Percentiles rank a stretch among this genome's conserved stretches.
Conservation (phyloP, 805 yeast genomes). For the Sungouiella blattae region DNA sequence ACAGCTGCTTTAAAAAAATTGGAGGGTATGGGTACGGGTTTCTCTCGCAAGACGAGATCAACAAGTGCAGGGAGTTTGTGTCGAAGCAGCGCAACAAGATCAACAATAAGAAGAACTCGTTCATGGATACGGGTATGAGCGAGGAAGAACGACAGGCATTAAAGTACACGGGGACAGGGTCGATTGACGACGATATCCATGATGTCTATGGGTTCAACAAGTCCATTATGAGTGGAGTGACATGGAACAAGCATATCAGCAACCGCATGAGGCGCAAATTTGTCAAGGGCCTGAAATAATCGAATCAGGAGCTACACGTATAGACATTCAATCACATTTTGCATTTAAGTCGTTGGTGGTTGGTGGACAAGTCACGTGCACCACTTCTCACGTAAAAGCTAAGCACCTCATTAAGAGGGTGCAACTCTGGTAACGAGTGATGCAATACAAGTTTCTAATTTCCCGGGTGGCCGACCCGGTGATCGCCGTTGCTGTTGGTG, state of each 20-base stretch:
- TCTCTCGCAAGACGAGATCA: conserved; percentile 77
- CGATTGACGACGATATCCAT: conserved; percentile 27
- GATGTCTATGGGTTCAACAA: conserved; percentile 44
- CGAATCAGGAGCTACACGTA: too few species aligned
- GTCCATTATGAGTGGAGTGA: conserved; percentile 51
- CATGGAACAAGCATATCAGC: conserved; percentile 60
- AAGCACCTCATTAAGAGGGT: too few species aligned
- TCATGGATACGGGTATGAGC: conserved; percentile 32
- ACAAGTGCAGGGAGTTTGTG: conserved; percentile 75
- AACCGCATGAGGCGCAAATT: conserved; percentile 46
- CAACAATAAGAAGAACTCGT: conserved; percentile 23
- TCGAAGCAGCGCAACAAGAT: conserved; percentile 52
- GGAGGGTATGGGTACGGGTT: conserved; percentile 65
- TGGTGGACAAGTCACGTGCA: too few species aligned
- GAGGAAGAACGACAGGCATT: conserved; percentile 37
- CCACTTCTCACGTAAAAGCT: too few species aligned
- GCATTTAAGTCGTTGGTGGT: too few species aligned
- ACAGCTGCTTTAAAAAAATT: conserved; percentile 69
- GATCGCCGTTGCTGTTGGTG: conserved; percentile 61
- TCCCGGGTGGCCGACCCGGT: conserved; percentile 61
- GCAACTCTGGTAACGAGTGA: conserved; percentile 14
- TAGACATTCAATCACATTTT: too few species aligned
- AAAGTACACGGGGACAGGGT: conserved; percentile 17
- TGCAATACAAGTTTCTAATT: conserved; percentile 46
- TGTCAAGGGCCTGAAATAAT: too few species aligned